Base-by-base conservation (phyloP, 225 moss, liverwort and hornwort genomes). In the Asterella californica region DNA sequence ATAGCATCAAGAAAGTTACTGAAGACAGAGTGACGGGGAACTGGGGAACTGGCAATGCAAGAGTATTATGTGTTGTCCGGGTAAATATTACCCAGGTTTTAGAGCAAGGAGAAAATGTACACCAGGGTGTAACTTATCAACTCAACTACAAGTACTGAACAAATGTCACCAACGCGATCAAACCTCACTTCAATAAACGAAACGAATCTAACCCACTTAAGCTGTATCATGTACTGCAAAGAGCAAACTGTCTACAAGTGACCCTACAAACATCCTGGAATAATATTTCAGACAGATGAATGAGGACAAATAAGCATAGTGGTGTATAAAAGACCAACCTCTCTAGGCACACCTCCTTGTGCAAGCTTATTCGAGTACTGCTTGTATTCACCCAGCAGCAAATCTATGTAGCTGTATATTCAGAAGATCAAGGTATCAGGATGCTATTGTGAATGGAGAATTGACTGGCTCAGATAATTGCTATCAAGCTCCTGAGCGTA, bases 311-410 rank as follows among this genome's bases (percentile, higher is more conserved):
- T 36, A 15, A 67, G 18, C 67, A 71, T 42, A 6, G 12, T 22
- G 71, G 46, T n/a, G n/a, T 46, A 25, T 42, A 22, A 54, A 74
- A 74, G 11, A 54, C 52, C 36, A 83, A 97, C 97, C 93, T 94
- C 97, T 63, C 79, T 80, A 12, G 84, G 82, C 59, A 92, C 83
- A 81, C 88, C 90, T 88, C 88, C 97, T 76, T 89, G 87, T 21
- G 69, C 76, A 27, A 99, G 86, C 85, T 91, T 94, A 57, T 93
- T 99, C 62, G 92, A 87, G 84, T 84, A 99, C 81, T 90, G 92
- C 88, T 99, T 99, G 83, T 89, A 99, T 69, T 93, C 94, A 83
- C 97, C 94, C 76, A 99, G 82, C 10, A 99, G 93, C 86, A 92
- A 88, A 91, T 99, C 97, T 37, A 99, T 86, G 83, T 99, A 94